phyloP scores from a whole-genome alignment of 2,329 filamentous ascomycete genomes.

The Epicoccum nigrum region DNA sequence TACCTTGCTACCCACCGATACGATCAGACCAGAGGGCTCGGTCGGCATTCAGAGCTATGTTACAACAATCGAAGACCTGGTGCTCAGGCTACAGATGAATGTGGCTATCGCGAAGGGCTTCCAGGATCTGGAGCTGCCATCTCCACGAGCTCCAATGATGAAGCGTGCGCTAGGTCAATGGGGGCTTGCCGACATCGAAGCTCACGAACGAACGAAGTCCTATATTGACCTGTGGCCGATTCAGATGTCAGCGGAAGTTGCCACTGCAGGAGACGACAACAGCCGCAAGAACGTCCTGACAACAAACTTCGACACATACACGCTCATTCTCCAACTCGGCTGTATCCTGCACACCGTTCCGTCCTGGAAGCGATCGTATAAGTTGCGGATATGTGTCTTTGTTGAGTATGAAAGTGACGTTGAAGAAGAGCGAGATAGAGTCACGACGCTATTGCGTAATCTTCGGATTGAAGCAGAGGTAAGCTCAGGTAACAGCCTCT shows the following conservation, averaged over 20 bases:
- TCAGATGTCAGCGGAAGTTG: slow-evolving; percentile 87
- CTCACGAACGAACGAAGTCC: slow-evolving; percentile 69
- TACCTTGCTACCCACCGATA: slow-evolving; percentile 70
- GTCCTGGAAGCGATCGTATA: slow-evolving; percentile 76
- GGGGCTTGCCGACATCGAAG: slow-evolving; percentile 43
- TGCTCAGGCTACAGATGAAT: slow-evolving; percentile 79
- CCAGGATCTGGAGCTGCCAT: slow-evolving; percentile 73
- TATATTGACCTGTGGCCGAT: slow-evolving; percentile 92
- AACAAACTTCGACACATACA: slow-evolving; percentile 90
- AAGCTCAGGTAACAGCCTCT: background rate
- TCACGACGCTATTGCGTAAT: slow-evolving; percentile 77
- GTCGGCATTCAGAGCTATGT: slow-evolving; percentile 77
- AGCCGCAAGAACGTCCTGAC: slow-evolving; percentile 70
- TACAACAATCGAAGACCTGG: slow-evolving; percentile 80
- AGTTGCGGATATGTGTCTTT: slow-evolving; percentile 79
- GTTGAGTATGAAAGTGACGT: slow-evolving; percentile 89
- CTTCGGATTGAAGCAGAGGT: slow-evolving; percentile 77
- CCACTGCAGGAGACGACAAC: slow-evolving; percentile 56
- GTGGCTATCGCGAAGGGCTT: slow-evolving; percentile 86
- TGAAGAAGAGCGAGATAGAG: slow-evolving; percentile 74
- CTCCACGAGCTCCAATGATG: slow-evolving; percentile 37
- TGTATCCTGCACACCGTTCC: slow-evolving; percentile 83
- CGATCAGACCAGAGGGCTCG: slow-evolving; percentile 69
- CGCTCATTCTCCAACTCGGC: slow-evolving; percentile 83
- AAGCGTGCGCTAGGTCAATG: slow-evolving; percentile 35